Evolutionary conservation across 2,329 filamentous ascomycete genomes (phyloP).

Genomic region (Aspergillus aculeatus): DNA sequence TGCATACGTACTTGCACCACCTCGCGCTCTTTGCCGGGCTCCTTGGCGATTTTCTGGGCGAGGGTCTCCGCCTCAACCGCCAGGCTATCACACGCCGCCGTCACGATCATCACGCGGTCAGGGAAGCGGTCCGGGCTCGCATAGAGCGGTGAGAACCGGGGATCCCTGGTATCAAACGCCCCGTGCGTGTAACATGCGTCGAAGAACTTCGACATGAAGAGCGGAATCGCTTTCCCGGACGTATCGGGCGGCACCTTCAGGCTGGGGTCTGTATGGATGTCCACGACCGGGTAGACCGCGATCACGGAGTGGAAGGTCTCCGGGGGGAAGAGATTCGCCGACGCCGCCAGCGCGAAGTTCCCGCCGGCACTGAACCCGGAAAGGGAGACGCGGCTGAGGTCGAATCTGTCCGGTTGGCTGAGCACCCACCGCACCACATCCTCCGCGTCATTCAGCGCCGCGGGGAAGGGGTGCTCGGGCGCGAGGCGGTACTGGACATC

Average conservation of each 20-base stretch:
- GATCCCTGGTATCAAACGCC: slow-evolving; percentile 27
- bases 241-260: slow-evolving; percentile 26
- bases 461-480: slow-evolving; percentile 43
- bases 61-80: slow-evolving; percentile 32
- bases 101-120: slow-evolving; percentile 31
- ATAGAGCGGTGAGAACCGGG: slow-evolving; percentile 34
- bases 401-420: slow-evolving; percentile 34
- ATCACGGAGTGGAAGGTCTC: slow-evolving; percentile 34
- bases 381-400: slow-evolving; percentile 33
- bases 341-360: slow-evolving; percentile 39
- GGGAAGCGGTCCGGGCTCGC: slow-evolving; percentile 29
- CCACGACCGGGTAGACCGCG: slow-evolving; percentile 34
- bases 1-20: slow-evolving; percentile 35
- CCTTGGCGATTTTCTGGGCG: slow-evolving; percentile 23
- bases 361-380: slow-evolving; percentile 47
- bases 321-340: slow-evolving; percentile 28
- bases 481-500: slow-evolving; percentile 43
- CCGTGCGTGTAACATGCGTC: slow-evolving; percentile 30
- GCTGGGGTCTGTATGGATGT: slow-evolving; percentile 21
- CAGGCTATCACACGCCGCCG: slow-evolving; percentile 29
- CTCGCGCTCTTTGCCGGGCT: slow-evolving; percentile 17
- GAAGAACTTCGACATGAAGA: slow-evolving; percentile 28
- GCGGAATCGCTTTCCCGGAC: slow-evolving; percentile 22
- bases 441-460: slow-evolving; percentile 42
- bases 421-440: slow-evolving; percentile 39